These are phyloP conservation scores for Neurospora africana DNA, from an alignment of 495 filamentous ascomycete genomes.

Conservation along the genomic window DNA sequence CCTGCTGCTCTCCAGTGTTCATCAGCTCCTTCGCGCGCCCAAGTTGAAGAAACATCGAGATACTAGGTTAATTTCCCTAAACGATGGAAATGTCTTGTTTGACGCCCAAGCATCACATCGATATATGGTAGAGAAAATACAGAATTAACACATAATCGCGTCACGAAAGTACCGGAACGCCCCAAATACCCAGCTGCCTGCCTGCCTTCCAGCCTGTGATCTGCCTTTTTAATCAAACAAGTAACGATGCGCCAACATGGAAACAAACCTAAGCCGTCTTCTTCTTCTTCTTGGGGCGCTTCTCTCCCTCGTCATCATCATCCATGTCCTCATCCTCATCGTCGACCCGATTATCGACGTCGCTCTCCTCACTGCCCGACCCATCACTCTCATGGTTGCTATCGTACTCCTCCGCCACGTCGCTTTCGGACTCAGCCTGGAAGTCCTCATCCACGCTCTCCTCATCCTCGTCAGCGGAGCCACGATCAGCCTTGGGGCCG, in stretches of 20 bases:
- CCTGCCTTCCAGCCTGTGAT: background rate
- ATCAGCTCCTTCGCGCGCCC: background rate
- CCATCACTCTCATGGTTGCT: constrained; percentile 79
- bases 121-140: background rate
- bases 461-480: constrained; percentile 90
- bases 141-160: background rate
- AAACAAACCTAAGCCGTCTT: constrained; percentile 22
- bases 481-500: constrained; percentile 61
- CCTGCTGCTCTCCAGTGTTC: background rate
- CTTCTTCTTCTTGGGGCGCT: constrained; percentile 41
- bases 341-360: constrained; percentile 41
- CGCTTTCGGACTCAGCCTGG: constrained; percentile 77
- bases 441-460: constrained; percentile 96
- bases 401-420: constrained; percentile 95
- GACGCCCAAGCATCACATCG: background rate
- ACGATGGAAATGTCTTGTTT: background rate
- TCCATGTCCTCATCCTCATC: constrained; percentile 24
- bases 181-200: background rate
- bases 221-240: constrained; percentile 2
- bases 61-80: background rate
- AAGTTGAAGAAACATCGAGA: background rate
- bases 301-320: constrained; percentile 25
- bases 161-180: background rate
- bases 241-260: background rate
- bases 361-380: constrained; percentile 46